Evolutionary conservation across 768 basidiomycete genomes (phyloP).

Genomic region (Amanita fuliginea): DNA sequence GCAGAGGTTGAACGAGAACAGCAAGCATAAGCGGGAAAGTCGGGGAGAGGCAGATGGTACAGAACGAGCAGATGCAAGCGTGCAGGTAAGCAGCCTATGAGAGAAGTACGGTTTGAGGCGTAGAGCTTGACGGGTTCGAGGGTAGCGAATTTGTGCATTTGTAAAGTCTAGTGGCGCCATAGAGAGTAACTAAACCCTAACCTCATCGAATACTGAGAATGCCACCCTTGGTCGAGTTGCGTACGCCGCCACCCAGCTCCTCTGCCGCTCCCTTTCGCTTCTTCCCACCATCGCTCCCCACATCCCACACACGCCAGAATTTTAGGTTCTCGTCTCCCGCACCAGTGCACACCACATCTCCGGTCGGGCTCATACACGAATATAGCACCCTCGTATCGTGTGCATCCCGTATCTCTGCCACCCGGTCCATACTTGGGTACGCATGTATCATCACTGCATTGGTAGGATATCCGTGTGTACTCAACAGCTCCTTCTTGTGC

Average conservation of each 20-base stretch:
- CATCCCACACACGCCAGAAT: conserved; percentile 88
- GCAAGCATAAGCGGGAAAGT: conserved; percentile 67
- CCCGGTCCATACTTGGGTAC: conserved; percentile 77
- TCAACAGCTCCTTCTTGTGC: conserved; percentile 81
- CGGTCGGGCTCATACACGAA: conserved; percentile 76
- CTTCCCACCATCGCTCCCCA: conserved; percentile 32
- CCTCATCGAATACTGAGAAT: conserved; percentile 33
- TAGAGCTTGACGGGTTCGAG: conserved; percentile 67
- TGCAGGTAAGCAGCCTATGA: conserved; percentile 71
- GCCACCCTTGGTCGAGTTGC: conserved; percentile 37
- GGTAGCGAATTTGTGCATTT: conserved; percentile 81
- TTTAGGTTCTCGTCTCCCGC: conserved; percentile 95
- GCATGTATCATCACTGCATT: conserved; percentile 73
- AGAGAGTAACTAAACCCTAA: neutral
- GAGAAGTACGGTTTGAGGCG: conserved; percentile 12
- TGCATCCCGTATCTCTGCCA: conserved; percentile 81
- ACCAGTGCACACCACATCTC: conserved; percentile 86
- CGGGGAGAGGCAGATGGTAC: conserved; percentile 64
- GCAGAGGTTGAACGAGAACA: conserved; percentile 51
- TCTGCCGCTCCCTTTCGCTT: conserved; percentile 32
- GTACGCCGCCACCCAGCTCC: conserved; percentile 25
- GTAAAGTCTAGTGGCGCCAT: neutral
- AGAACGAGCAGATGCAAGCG: conserved; percentile 71
- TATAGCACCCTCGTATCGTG: conserved; percentile 89
- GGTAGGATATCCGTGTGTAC: conserved; percentile 91